phyloP scores from a whole-genome alignment of 331 rosid genomes.

The Telfairia occidentalis region DNA sequence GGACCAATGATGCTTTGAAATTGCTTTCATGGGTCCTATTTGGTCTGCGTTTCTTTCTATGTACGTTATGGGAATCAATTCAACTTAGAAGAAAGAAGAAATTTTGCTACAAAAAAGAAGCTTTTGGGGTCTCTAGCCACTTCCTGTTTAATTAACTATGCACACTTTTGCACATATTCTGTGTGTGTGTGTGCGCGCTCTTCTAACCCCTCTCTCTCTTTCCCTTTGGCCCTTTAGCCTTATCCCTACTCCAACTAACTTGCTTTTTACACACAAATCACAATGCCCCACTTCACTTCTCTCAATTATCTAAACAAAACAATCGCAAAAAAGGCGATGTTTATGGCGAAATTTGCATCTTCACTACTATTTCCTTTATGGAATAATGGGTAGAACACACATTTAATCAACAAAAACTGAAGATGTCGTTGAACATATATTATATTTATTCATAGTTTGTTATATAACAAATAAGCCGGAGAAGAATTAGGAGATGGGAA shows the following conservation, averaged over 20 bases:
- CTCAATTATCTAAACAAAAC: neutral
- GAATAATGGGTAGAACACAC: too few species aligned
- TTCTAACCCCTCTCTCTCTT: too few species aligned
- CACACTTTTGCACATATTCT: neutral
- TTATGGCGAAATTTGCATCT: neutral
- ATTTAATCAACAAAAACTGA: too few species aligned
- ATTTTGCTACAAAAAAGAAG: neutral
- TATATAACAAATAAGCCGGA: too few species aligned
- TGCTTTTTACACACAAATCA: neutral
- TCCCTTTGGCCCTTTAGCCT: neutral
- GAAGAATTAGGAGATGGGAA: too few species aligned
- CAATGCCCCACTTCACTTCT: neutral
- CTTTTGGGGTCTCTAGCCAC: neutral
- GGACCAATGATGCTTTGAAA: neutral
- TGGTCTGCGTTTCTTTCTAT: constrained; percentile 20
- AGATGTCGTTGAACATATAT: too few species aligned
- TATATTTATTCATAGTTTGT: too few species aligned
- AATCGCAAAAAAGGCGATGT: neutral
- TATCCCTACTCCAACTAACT: constrained; percentile 8
- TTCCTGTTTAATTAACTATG: neutral
- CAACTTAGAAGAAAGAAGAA: neutral
- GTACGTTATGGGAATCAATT: constrained; percentile 15
- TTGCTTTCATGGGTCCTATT: constrained; percentile 30
- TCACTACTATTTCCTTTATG: too few species aligned
- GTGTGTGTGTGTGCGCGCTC: neutral